Evolutionary conservation across 2,329 filamentous ascomycete genomes (phyloP).

Genomic region (Fusarium nurragi): DNA sequence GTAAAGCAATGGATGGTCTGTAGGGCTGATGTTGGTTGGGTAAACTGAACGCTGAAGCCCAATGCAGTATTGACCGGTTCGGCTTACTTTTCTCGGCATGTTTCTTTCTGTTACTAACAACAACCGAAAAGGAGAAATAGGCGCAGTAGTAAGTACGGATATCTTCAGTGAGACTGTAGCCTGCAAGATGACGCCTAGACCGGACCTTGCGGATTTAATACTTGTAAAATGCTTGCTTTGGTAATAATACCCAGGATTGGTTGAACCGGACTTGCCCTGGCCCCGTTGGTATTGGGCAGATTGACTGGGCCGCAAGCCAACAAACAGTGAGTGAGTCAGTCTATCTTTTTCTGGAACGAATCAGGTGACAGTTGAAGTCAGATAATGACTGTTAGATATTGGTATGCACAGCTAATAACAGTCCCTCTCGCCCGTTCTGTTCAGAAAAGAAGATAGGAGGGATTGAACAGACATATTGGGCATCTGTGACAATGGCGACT

Average conservation of each 20-base stretch:
- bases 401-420: background rate
- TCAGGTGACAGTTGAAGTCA: background rate
- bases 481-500: background rate
- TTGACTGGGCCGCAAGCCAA: constrained; percentile 13
- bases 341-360: background rate
- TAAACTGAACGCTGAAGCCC: background rate
- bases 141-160: too few species aligned
- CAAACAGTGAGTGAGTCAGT: constrained; percentile 18
- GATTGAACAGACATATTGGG: background rate
- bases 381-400: background rate
- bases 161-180: background rate
- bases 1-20: background rate
- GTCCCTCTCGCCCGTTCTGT: background rate
- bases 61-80: background rate
- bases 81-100: background rate
- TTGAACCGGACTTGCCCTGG: background rate
- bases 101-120: background rate
- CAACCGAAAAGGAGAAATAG: background rate
- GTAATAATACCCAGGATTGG: background rate
- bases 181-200: background rate
- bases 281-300: constrained; percentile 5
- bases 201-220: constrained; percentile 8
- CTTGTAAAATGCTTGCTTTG: background rate
- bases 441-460: background rate
- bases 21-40: background rate